Conservation (phyloP, 345 rosid genomes). For the Angophora floribunda region DNA sequence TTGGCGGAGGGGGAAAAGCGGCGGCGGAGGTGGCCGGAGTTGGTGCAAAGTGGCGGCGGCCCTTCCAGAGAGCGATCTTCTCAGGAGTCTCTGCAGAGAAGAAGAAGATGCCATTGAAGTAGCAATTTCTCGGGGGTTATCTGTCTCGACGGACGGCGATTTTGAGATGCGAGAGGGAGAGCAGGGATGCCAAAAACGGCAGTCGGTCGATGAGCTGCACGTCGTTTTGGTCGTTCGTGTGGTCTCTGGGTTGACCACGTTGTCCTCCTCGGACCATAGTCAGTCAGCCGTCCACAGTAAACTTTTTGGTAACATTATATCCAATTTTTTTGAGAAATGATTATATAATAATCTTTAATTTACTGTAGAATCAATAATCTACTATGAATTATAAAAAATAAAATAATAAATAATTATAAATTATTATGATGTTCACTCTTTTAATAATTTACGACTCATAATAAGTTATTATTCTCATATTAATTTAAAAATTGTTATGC, state of each 20-base stretch:
- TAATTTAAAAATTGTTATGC: too few species aligned
- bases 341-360: too few species aligned
- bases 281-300: neutral
- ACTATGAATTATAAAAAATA: too few species aligned
- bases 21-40: neutral
- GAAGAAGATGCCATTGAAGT: neutral
- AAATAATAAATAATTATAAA: too few species aligned
- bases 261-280: neutral
- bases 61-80: neutral
- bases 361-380: too few species aligned
- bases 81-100: conserved; percentile 7
- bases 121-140: neutral
- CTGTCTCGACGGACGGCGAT: neutral
- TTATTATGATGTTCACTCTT: too few species aligned
- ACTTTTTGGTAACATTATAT: neutral
- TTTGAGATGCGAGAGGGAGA: neutral
- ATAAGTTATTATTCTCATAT: too few species aligned
- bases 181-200: neutral
- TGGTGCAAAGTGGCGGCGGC: neutral
- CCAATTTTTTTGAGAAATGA: neutral
- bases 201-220: neutral
- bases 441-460: too few species aligned
- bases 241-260: neutral
- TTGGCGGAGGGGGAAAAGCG: neutral
- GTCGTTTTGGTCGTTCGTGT: neutral